These are phyloP conservation scores for Drosera capensis DNA, from an alignment of 148 eudicot genomes.

Conservation along the genomic window DNA sequence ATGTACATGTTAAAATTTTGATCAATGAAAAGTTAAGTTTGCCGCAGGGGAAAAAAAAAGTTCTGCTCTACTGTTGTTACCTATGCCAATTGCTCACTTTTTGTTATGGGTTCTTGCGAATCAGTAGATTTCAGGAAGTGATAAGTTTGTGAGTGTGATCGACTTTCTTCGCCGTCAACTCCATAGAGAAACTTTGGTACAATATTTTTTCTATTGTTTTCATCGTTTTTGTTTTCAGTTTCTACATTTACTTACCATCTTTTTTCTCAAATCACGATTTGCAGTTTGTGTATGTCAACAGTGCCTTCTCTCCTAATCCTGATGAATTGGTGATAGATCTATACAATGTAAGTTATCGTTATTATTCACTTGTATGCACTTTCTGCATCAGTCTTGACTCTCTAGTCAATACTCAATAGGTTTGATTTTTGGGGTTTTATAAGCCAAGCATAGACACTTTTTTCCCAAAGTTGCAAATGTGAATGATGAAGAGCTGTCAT, in stretches of 20 bases:
- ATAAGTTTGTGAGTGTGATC: conserved; percentile 72
- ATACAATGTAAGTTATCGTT: conserved; percentile 46
- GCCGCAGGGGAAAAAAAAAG: no score
- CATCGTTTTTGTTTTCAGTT: not conserved
- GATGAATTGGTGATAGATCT: conserved; percentile 73
- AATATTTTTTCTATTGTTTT: conserved; percentile 6
- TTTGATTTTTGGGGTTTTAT: no score
- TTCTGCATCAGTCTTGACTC: no score
- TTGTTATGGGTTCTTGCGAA: not conserved
- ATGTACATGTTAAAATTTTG: no score
- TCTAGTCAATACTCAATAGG: no score
- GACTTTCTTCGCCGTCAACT: conserved; percentile 87
- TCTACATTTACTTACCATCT: not conserved
- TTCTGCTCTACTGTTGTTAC: not conserved
- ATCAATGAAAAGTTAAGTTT: no score
- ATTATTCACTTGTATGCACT: no score
- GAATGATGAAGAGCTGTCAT: no score
- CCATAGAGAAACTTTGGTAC: conserved; percentile 77
- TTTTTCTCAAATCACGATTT: conserved; percentile 1
- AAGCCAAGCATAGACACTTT: no score
- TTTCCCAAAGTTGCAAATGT: no score
- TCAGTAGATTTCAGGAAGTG: conserved; percentile 61
- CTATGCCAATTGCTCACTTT: not conserved
- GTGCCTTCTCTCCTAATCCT: conserved; percentile 92
- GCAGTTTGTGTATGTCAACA: conserved; percentile 89